Evolutionary conservation across 306 rosid species (phyloP).

Genomic region (Carpinus viminea): DNA sequence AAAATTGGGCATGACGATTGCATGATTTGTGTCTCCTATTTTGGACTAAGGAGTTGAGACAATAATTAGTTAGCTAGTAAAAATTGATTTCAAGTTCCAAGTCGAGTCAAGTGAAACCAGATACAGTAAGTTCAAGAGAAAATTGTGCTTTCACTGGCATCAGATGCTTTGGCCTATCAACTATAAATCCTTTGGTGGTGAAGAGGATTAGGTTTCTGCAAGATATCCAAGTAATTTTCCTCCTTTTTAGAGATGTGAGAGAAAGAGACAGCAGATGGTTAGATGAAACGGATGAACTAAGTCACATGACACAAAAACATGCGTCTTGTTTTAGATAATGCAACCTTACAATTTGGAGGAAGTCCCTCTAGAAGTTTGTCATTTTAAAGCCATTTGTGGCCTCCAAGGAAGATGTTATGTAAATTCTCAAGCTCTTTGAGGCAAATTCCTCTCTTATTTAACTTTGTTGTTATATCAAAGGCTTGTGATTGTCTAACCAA

Average conservation of each 20-base stretch:
- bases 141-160: background rate
- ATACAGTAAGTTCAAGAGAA: background rate
- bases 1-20: too few species aligned
- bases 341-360: background rate
- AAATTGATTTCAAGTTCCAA: too few species aligned
- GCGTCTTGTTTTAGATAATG: background rate
- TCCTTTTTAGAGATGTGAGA: background rate
- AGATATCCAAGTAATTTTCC: background rate
- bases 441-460: background rate
- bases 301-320: background rate
- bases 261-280: background rate
- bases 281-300: background rate
- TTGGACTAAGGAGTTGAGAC: too few species aligned
- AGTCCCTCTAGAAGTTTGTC: background rate
- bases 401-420: conserved; percentile 1
- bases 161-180: background rate
- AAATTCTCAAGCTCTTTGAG: conserved; percentile 8
- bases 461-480: background rate
- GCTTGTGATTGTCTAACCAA: background rate
- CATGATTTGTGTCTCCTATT: too few species aligned
- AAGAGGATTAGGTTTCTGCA: background rate
- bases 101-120: too few species aligned
- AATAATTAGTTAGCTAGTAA: too few species aligned
- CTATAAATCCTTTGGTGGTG: background rate
- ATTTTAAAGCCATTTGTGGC: background rate